These are phyloP conservation scores for Melocanna baccifera DNA, from an alignment of 176 grass and related monocot genomes.

Conservation along the genomic window DNA sequence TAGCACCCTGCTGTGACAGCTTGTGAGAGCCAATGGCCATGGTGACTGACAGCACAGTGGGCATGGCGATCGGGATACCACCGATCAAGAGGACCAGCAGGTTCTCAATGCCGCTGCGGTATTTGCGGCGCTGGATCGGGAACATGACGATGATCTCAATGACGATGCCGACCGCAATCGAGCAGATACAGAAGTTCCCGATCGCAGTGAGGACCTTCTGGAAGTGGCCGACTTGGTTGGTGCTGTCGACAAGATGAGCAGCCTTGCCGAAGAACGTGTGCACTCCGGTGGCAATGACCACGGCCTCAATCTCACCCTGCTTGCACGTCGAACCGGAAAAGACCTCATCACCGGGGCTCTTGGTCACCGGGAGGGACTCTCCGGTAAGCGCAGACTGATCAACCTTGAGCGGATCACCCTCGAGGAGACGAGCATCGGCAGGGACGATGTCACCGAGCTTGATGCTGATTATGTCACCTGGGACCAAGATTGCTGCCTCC, in stretches of 20 bases:
- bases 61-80: constrained; percentile 97
- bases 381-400: constrained; percentile 94
- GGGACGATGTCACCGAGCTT: constrained; percentile 97
- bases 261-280: constrained; percentile 99
- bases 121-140: constrained; percentile 79
- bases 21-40: constrained; percentile 99
- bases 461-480: constrained; percentile 91
- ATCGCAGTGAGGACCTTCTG: constrained; percentile 92
- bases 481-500: constrained; percentile 88
- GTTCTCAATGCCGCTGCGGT: constrained; percentile 83
- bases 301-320: constrained; percentile 98
- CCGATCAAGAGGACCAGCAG: constrained; percentile 94
- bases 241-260: constrained; percentile 97
- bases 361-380: constrained; percentile 77
- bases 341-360: constrained; percentile 83
- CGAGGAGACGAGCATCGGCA: constrained; percentile 89
- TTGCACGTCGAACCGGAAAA: constrained; percentile 95
- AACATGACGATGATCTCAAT: constrained; percentile 99
- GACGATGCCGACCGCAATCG: constrained; percentile 77
- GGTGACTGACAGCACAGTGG: constrained; percentile 85
- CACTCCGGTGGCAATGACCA: constrained; percentile 96
- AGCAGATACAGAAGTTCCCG: constrained; percentile 98
- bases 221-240: constrained; percentile 97
- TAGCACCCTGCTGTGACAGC: constrained; percentile 90
- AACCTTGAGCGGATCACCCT: constrained; percentile 88